phyloP scores from a whole-genome alignment of 371 early-diverging fungal genomes.

The Lichtheimia corymbifera region DNA sequence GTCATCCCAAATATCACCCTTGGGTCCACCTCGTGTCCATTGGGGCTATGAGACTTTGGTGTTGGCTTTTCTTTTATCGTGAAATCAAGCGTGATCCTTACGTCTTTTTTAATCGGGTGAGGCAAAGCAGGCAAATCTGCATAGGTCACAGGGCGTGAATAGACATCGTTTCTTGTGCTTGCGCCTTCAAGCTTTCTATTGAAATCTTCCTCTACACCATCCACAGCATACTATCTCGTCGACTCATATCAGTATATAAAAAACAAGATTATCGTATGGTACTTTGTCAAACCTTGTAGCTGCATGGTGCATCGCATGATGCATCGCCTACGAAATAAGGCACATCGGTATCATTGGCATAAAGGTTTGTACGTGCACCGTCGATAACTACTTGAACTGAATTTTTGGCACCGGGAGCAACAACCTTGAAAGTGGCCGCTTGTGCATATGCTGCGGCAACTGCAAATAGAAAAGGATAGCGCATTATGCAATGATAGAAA shows the following conservation, averaged over 20 bases:
- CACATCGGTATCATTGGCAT: conserved; percentile 41
- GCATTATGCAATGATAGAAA: background rate
- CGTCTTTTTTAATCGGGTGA: conserved; percentile 38
- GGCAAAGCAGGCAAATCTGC: conserved; percentile 56
- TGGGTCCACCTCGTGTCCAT: conserved; percentile 49
- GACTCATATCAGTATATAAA: background rate
- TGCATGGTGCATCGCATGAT: conserved; percentile 31
- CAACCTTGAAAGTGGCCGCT: conserved; percentile 40
- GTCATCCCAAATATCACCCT: conserved; percentile 47
- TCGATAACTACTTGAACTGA: conserved; percentile 49
- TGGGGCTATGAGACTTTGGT: conserved; percentile 32
- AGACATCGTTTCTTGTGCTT: conserved; percentile 50
- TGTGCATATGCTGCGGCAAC: conserved; percentile 1
- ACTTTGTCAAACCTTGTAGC: conserved; percentile 38
- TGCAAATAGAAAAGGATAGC: conserved; percentile 4
- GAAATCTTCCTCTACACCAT: conserved; percentile 47
- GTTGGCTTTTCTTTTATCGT: background rate
- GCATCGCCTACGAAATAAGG: conserved; percentile 50
- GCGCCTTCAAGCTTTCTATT: conserved; percentile 39
- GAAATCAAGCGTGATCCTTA: background rate
- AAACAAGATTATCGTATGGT: background rate
- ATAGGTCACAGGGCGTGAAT: conserved; percentile 52
- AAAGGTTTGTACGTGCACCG: conserved; percentile 40
- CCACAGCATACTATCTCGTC: conserved; percentile 41
- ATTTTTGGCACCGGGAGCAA: conserved; percentile 49